phyloP scores from a whole-genome alignment of 805 yeast species.

The Saccharomyces cerevisiae region DNA sequence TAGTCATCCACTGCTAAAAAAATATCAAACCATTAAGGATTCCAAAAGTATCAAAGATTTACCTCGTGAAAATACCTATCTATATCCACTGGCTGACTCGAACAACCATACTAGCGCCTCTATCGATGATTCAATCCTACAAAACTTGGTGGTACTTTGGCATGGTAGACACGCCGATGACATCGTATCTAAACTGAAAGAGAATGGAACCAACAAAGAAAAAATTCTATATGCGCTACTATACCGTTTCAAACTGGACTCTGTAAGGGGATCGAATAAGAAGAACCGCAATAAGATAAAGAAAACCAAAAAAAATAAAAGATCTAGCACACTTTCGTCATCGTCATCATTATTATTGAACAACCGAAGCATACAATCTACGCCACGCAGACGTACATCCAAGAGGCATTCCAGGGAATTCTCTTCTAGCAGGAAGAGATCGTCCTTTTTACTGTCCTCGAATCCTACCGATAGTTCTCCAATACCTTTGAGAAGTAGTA shows the following conservation, averaged over 20 bases:
- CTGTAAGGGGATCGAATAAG: slow-evolving; percentile 18
- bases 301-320: not conserved
- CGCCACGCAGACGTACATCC: slow-evolving; percentile 32
- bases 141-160: slow-evolving; percentile 70
- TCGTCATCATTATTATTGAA: slow-evolving; percentile 23
- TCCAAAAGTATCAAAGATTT: slow-evolving; percentile 30
- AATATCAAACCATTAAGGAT: slow-evolving; percentile 44
- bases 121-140: slow-evolving; percentile 65
- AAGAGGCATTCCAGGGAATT: slow-evolving; percentile 22
- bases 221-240: slow-evolving; percentile 73
- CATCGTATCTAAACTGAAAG: slow-evolving; percentile 45
- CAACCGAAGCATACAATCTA: slow-evolving; percentile 34
- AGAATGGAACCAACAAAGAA: slow-evolving; percentile 58
- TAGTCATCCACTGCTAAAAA: slow-evolving; percentile 70
- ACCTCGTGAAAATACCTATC: slow-evolving; percentile 34
- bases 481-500: slow-evolving; percentile 25
- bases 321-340: slow-evolving; percentile 1
- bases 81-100: slow-evolving; percentile 29
- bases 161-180: slow-evolving; percentile 59
- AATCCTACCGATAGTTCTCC: slow-evolving; percentile 21
- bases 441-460: slow-evolving; percentile 7
- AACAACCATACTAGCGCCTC: slow-evolving; percentile 23
- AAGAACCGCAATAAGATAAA: not conserved
- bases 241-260: slow-evolving; percentile 54
- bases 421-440: slow-evolving; percentile 20